Conservation (phyloP, 2,329 filamentous ascomycete genomes). For the Ascochyta lentis region DNA sequence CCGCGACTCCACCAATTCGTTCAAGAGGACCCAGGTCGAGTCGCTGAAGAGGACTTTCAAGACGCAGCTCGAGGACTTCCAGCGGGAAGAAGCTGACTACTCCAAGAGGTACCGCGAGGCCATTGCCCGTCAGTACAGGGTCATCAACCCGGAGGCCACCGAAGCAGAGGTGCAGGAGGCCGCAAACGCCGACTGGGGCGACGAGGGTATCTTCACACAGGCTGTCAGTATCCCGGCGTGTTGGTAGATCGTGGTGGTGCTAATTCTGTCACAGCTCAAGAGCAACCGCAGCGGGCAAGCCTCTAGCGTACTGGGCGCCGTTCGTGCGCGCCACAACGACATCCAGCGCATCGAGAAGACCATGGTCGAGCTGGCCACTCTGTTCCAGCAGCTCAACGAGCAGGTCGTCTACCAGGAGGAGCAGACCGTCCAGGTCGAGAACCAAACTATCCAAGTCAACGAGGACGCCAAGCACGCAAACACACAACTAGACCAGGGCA, state of each 20-base stretch:
- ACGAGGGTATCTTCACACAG: constrained; percentile 82
- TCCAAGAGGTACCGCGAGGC: constrained; percentile 75
- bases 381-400: constrained; percentile 78
- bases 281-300: constrained; percentile 77
- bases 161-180: constrained; percentile 75
- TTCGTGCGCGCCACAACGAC: constrained; percentile 83
- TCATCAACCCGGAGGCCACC: constrained; percentile 81
- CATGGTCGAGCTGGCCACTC: constrained; percentile 69
- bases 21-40: constrained; percentile 74
- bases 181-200: constrained; percentile 73
- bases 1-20: constrained; percentile 67
- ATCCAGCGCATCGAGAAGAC: constrained; percentile 81
- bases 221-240: constrained; percentile 65
- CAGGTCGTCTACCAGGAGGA: constrained; percentile 75
- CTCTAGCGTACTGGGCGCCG: constrained; percentile 74
- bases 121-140: constrained; percentile 79
- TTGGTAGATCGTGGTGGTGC: neutral
- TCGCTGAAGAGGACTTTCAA: constrained; percentile 76
- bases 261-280: constrained; percentile 63
- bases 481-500: constrained; percentile 71
- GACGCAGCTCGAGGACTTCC: constrained; percentile 72
- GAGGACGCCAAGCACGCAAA: constrained; percentile 74
- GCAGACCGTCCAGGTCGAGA: constrained; percentile 66
- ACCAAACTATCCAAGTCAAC: constrained; percentile 69
- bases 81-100: constrained; percentile 74